Percentiles rank a stretch among this genome's conserved stretches.
Evolutionary conservation across 2,329 filamentous ascomycete genomes (phyloP).

Genomic region (Dactylellina sp.): DNA sequence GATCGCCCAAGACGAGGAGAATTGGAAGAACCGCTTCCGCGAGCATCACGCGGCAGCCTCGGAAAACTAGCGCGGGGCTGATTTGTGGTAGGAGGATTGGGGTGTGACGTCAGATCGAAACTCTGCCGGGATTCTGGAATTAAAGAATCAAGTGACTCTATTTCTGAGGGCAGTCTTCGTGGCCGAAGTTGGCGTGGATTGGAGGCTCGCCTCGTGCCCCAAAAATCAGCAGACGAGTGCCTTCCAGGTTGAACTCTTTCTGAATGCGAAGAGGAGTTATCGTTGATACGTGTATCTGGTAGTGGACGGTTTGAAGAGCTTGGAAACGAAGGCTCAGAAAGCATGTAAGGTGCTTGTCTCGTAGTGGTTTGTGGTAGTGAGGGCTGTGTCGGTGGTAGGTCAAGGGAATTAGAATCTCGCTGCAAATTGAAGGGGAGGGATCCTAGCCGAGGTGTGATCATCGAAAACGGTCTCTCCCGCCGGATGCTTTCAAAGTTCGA

Average conservation of each 20-base stretch:
- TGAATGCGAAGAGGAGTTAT: not conserved
- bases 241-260: constrained; percentile 3
- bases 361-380: not conserved
- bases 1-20: constrained; percentile 50
- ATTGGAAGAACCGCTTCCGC: constrained; percentile 18
- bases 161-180: constrained; percentile 8
- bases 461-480: constrained; percentile 38
- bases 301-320: not conserved
- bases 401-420: constrained; percentile 35
- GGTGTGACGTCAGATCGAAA: not conserved
- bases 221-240: constrained; percentile 12
- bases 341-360: not conserved
- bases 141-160: not conserved
- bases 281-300: not conserved
- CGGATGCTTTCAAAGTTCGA: constrained; percentile 7
- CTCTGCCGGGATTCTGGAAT: constrained; percentile 9
- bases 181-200: constrained; percentile 18
- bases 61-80: constrained; percentile 9
- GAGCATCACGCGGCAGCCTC: constrained; percentile 23
- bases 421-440: constrained; percentile 22
- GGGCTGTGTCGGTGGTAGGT: constrained; percentile 11
- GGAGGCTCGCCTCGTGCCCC: constrained; percentile 5
- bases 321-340: constrained; percentile 11
- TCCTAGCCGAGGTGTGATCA: constrained; percentile 29
- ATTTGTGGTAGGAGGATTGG: not conserved